A percentile compares a stretch with the other conserved stretches of the same genome.
Conservation (phyloP, 768 basidiomycete genomes). For the Boletellus ananas region DNA sequence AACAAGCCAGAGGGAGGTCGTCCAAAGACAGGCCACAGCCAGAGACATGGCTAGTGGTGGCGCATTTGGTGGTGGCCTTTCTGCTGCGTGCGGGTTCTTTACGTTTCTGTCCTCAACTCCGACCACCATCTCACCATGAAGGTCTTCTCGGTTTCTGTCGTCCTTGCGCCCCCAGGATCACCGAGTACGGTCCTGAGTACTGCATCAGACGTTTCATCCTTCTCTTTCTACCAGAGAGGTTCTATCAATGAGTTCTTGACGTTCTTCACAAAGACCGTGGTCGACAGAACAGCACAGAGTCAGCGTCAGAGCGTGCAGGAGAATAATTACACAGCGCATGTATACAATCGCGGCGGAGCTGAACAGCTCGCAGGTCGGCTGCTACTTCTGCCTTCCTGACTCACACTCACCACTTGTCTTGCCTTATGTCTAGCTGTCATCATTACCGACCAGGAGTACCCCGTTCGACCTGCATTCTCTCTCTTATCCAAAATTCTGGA, state of each 20-base stretch:
- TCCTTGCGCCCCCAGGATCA: constrained; percentile 63
- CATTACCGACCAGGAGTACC: constrained; percentile 94
- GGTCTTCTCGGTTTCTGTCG: constrained; percentile 76
- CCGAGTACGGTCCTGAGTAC: constrained; percentile 60
- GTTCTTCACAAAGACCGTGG: constrained; percentile 92
- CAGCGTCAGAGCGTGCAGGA: constrained; percentile 94
- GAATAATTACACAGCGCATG: constrained; percentile 89
- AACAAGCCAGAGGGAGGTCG: constrained; percentile 22
- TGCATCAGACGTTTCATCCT: constrained; percentile 80
- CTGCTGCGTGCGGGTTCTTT: not conserved
- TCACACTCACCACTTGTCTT: constrained; percentile 6
- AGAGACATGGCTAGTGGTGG: constrained; percentile 17
- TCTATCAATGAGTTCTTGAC: constrained; percentile 88
- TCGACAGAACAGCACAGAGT: constrained; percentile 79
- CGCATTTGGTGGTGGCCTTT: not conserved
- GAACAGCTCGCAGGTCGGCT: constrained; percentile 74
- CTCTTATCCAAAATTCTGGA: constrained; percentile 90
- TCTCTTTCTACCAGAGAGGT: constrained; percentile 91
- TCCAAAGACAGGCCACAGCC: constrained; percentile 18
- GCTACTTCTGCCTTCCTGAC: not conserved
- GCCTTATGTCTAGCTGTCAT: constrained; percentile 61
- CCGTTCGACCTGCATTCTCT: constrained; percentile 94
- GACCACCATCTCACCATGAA: constrained; percentile 56
- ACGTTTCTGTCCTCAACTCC: not conserved
- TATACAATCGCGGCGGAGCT: constrained; percentile 85